phyloP scores from a whole-genome alignment of 805 yeast genomes.

The Naumovozyma castellii region DNA sequence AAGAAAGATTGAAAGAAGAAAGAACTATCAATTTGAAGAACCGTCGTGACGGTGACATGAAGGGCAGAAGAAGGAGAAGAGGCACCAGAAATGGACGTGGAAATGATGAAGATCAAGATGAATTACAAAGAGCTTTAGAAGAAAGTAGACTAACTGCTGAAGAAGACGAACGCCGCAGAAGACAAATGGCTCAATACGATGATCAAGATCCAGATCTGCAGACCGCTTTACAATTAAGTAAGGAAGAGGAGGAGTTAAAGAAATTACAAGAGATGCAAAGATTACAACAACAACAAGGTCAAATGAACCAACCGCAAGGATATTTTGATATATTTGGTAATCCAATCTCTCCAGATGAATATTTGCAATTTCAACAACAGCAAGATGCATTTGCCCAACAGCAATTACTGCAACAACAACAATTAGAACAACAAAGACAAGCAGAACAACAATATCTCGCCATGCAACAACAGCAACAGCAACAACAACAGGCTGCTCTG shows the following conservation, averaged over 20 bases:
- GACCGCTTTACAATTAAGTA: slow-evolving; percentile 24
- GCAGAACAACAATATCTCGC: slow-evolving; percentile 18
- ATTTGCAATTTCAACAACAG: slow-evolving; percentile 26
- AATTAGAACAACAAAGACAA: slow-evolving; percentile 21
- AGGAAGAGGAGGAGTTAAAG: slow-evolving; percentile 27
- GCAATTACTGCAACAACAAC: slow-evolving; percentile 19
- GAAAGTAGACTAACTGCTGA: slow-evolving; percentile 74
- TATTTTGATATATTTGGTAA: slow-evolving; percentile 24
- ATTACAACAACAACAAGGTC: slow-evolving; percentile 13
- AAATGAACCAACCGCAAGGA: slow-evolving; percentile 8
- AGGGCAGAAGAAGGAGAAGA: slow-evolving; percentile 22
- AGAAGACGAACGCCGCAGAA: slow-evolving; percentile 60
- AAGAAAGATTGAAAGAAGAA: slow-evolving; percentile 67
- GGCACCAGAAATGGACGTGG: slow-evolving; percentile 6
- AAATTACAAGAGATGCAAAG: slow-evolving; percentile 23
- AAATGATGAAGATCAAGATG: slow-evolving; percentile 50
- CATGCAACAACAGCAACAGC: slow-evolving; percentile 22
- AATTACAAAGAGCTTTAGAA: slow-evolving; percentile 70
- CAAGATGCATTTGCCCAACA: slow-evolving; percentile 16
- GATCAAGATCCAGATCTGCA: slow-evolving; percentile 24
- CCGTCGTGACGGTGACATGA: slow-evolving; percentile 28
- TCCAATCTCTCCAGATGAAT: slow-evolving; percentile 24
- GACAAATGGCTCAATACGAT: slow-evolving; percentile 15
- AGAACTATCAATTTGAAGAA: slow-evolving; percentile 35
- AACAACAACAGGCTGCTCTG: slow-evolving; percentile 4